Conservation (phyloP, 1,284 basidiomycete genomes). For the Naganishia albida region DNA sequence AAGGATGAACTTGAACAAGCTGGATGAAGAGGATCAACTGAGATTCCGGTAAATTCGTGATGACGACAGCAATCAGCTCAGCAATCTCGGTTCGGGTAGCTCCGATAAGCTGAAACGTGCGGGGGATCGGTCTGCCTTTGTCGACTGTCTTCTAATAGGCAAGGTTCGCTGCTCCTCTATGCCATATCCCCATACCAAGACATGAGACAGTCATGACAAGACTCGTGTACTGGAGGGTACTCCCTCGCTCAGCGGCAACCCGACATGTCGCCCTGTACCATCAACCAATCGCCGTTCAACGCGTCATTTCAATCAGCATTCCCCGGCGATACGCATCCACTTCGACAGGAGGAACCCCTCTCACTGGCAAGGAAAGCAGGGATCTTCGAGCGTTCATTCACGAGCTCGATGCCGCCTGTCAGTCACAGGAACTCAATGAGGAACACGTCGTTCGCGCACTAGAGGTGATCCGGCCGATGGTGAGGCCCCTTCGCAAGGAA, state of each 20-base stretch:
- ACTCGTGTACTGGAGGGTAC: not conserved
- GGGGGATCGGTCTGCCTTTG: not conserved
- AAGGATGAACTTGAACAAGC: not conserved
- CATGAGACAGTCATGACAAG: not conserved
- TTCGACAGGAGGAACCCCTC: not conserved
- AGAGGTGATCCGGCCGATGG: constrained; percentile 20
- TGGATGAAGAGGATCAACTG: not conserved
- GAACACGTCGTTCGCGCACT: constrained; percentile 3
- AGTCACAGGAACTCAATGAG: not conserved
- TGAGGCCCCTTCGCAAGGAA: constrained; percentile 16
- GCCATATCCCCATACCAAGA: not conserved
- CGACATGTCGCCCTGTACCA: not conserved
- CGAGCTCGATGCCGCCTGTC: not conserved
- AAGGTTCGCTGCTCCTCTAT: too few species aligned
- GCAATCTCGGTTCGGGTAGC: not conserved
- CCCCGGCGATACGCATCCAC: not conserved
- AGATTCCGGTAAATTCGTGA: not conserved
- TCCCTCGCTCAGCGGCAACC: not conserved
- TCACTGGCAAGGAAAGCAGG: not conserved
- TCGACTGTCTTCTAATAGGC: not conserved
- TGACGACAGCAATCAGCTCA: constrained; percentile 3
- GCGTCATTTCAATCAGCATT: not conserved
- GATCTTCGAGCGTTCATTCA: not conserved
- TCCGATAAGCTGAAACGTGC: not conserved
- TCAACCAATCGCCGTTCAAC: not conserved